Evolutionary conservation across 495 filamentous ascomycete species (phyloP).

Genomic region (Bombardia bombarda): DNA sequence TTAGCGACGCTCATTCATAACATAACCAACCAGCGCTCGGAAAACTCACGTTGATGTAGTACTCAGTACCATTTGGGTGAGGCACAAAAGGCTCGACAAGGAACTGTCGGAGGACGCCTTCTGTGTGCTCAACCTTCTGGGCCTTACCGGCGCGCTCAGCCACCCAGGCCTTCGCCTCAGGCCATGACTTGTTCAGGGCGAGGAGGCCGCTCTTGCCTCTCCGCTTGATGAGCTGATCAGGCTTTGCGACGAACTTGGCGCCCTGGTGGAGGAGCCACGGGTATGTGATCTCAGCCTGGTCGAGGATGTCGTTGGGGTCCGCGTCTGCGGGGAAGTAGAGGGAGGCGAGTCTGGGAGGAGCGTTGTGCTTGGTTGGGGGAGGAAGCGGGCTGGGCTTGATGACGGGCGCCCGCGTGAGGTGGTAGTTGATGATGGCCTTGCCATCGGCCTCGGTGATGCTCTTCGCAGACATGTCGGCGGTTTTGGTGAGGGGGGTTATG

Average conservation of each 20-base stretch:
- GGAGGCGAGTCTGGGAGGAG: conserved; percentile 81
- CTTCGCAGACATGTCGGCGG: conserved; percentile 86
- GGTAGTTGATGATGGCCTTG: conserved; percentile 99
- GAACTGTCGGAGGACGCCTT: conserved; percentile 86
- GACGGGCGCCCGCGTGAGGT: conserved; percentile 94
- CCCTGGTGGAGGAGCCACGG: conserved; percentile 81
- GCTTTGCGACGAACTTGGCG: conserved; percentile 96
- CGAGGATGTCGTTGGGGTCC: conserved; percentile 73
- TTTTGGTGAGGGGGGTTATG: conserved; percentile 11
- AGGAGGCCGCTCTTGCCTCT: conserved; percentile 97
- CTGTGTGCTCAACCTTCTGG: conserved; percentile 85
- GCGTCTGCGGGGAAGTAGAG: conserved; percentile 89
- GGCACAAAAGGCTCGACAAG: conserved; percentile 98
- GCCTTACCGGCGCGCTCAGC: conserved; percentile 82
- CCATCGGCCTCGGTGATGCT: conserved; percentile 97
- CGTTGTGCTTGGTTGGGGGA: conserved; percentile 76
- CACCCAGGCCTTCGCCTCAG: conserved; percentile 88
- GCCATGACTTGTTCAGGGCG: conserved; percentile 94
- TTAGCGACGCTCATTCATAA: conserved; percentile 57
- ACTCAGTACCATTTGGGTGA: conserved; percentile 86
- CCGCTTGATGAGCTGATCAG: conserved; percentile 98
- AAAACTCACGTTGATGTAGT: conserved; percentile 76
- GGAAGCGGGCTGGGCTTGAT: conserved; percentile 98
- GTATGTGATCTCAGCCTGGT: conserved; percentile 91
- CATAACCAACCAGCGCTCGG: conserved; percentile 69